These are phyloP conservation scores for Aspergillus ochraceus DNA, from an alignment of 2,329 filamentous ascomycete genomes.

Conservation along the genomic window DNA sequence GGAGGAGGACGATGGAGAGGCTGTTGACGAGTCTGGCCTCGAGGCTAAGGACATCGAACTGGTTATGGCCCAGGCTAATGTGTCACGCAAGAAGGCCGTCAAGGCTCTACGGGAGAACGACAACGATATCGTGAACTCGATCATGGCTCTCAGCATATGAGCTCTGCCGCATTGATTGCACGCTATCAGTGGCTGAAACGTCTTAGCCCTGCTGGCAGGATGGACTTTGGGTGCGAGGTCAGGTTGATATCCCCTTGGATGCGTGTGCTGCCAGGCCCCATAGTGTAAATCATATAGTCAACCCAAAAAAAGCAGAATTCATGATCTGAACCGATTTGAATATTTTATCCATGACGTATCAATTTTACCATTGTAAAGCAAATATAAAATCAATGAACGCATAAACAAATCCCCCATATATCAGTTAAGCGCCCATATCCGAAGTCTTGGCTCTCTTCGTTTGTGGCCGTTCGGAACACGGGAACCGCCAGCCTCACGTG, in stretches of 20 bases:
- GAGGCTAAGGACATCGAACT: slow-evolving; percentile 99
- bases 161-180: slow-evolving; percentile 21
- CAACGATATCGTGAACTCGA: slow-evolving; percentile 99
- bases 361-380: too few relatives aligned
- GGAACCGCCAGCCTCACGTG: slow-evolving; percentile 18
- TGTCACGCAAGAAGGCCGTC: slow-evolving; percentile 97
- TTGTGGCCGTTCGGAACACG: slow-evolving; percentile 30
- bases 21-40: slow-evolving; percentile 89
- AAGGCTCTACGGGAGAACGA: slow-evolving; percentile 97
- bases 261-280: slow-evolving; percentile 23
- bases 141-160: slow-evolving; percentile 93
- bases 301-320: slow-evolving; percentile 31
- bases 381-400: too few relatives aligned
- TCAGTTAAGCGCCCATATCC: background rate
- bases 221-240: slow-evolving; percentile 32
- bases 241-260: slow-evolving; percentile 28
- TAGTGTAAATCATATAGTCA: slow-evolving; percentile 40
- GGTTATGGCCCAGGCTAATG: slow-evolving; percentile 96
- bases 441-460: slow-evolving; percentile 4
- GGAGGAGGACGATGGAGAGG: slow-evolving; percentile 90
- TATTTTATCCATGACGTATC: background rate
- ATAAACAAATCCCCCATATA: too few relatives aligned
- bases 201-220: slow-evolving; percentile 26
- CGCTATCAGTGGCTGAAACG: slow-evolving; percentile 24
- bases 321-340: slow-evolving; percentile 10